Base-by-base conservation (phyloP, 2,329 filamentous ascomycete species). In the Cadophora gregata region DNA sequence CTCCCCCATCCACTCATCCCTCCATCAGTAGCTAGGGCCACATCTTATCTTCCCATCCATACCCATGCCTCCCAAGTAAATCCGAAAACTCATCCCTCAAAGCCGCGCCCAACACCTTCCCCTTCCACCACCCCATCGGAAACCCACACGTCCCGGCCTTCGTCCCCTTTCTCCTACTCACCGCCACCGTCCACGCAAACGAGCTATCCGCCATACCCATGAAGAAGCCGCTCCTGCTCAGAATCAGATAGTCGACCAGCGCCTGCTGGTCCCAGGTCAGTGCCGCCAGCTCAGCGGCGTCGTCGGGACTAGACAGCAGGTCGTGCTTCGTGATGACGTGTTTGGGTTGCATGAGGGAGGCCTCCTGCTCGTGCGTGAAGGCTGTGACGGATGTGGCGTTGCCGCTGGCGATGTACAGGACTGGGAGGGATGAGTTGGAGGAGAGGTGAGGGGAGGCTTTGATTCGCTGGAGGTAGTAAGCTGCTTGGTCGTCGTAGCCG, bases 141-240 rank as follows among this genome's bases (percentile, higher is more conserved):
- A 58, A 58, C 7, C 53, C 59, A 47, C 64, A 66, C 6, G 51
- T 59, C 16, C 64, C 64, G 0, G 50, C 59, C 12, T 24, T 31
- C 29, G 36, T 62, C 24, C 16, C 48, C 59, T 59, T 59, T 24
- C 59, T 56, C n/a, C 82, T 77, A 29, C 78, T 75, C 64, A 83
- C 70, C 8, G 81, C 82, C 38, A 84, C 70, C 60, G 79, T 80
- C 77, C 80, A 83, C 27, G 78, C 77, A 64, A 83, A 82, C 69
- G 75, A 79, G 69, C 80, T 82, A 71, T 77, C 77, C 12, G 78
- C 77, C 16, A 79, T 74, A 0, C 82, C 82, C 2, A 77, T 76
- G 63, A 83, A 78, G 14, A 77, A 71, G 21, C 77, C 78, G 19
- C 79, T 78, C 12, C 79, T 71, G 62, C 80, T 73, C 71, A 84